Conservation (phyloP, 257 asterid genomes). For the Scutellaria minor region DNA sequence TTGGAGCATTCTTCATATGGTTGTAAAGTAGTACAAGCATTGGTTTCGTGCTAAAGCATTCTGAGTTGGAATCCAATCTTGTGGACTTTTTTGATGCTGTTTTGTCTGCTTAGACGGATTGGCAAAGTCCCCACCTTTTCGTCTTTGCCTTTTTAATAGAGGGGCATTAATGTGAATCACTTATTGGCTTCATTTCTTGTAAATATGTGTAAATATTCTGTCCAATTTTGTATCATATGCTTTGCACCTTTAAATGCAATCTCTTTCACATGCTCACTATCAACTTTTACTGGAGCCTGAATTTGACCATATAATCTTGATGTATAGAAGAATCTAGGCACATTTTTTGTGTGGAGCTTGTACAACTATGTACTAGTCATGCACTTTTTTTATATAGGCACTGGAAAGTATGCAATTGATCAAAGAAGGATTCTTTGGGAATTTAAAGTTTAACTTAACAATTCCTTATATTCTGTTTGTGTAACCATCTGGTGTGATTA, state of each 20-base stretch:
- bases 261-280: not conserved
- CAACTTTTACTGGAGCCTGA: too few species aligned
- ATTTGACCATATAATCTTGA: too few species aligned
- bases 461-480: not conserved
- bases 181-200: constrained; percentile 2
- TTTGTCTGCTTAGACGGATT: constrained; percentile 14
- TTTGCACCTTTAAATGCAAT: not conserved
- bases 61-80: constrained; percentile 47
- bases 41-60: constrained; percentile 32
- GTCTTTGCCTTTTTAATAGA: not conserved
- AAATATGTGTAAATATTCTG: not conserved
- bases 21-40: constrained; percentile 9
- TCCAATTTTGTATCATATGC: not conserved
- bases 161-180: not conserved
- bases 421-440: not conserved
- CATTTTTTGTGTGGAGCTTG: too few species aligned
- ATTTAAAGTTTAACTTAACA: not conserved
- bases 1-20: constrained; percentile 2
- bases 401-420: not conserved
- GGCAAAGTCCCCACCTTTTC: constrained; percentile 31
- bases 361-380: not conserved
- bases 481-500: not conserved
- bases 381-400: not conserved
- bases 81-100: constrained; percentile 1
- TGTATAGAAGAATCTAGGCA: too few species aligned